phyloP scores from a whole-genome alignment of 805 yeast species.

The Ogataea sp. region DNA sequence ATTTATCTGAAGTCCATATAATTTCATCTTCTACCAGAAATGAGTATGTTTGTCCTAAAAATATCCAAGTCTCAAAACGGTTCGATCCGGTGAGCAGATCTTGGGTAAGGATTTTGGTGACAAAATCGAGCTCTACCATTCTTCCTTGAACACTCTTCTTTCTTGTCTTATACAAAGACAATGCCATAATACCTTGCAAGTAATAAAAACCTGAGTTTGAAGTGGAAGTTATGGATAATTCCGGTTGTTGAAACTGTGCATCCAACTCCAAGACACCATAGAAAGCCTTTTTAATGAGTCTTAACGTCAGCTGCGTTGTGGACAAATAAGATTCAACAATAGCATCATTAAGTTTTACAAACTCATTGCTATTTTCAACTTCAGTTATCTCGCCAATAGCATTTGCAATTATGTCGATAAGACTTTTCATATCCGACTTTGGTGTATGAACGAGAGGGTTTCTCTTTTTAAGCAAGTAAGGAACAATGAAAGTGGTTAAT shows the following conservation, averaged over 20 bases:
- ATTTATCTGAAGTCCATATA: conserved; percentile 85
- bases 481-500: conserved; percentile 38
- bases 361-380: conserved; percentile 28
- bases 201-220: conserved; percentile 55
- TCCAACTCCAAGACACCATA: conserved; percentile 35
- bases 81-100: conserved; percentile 63
- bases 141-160: conserved; percentile 76
- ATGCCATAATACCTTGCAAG: conserved; percentile 57
- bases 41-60: conserved; percentile 73
- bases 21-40: conserved; percentile 80
- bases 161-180: conserved; percentile 61
- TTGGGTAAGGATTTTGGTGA: conserved; percentile 52
- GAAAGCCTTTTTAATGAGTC: conserved; percentile 40
- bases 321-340: conserved; percentile 40
- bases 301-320: conserved; percentile 32
- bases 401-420: conserved; percentile 64
- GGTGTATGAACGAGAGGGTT: conserved; percentile 54
- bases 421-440: conserved; percentile 62
- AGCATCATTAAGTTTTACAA: conserved; percentile 39
- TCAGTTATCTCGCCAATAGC: conserved; percentile 63
- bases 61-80: conserved; percentile 80
- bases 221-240: conserved; percentile 25
- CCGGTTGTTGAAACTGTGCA: conserved; percentile 20
- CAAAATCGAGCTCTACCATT: conserved; percentile 71
- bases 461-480: conserved; percentile 44